These are phyloP conservation scores for Calonectria multiphialidica DNA, from an alignment of 2,329 filamentous ascomycete species.

Conservation along the genomic window DNA sequence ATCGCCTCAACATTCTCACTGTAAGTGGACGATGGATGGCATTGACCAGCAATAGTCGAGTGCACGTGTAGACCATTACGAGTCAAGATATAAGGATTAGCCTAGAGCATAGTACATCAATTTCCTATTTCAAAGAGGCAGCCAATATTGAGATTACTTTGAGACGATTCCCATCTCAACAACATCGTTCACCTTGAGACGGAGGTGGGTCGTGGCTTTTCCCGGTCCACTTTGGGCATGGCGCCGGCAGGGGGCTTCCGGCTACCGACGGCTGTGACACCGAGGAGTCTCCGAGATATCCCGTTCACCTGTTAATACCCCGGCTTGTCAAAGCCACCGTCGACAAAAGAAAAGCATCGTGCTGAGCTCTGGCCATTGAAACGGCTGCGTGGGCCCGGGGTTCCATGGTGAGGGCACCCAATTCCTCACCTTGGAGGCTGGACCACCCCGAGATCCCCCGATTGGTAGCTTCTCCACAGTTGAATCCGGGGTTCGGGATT, in stretches of 20 bases:
- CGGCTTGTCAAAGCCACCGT: not conserved
- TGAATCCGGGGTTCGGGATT: slow-evolving; percentile 2
- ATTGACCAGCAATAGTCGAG: not conserved
- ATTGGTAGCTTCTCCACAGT: not conserved
- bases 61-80: too few species aligned
- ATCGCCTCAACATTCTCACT: not conserved
- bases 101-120: rapidly evolving
- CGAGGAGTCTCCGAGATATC: slow-evolving; percentile 4
- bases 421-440: not conserved
- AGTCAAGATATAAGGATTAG: not conserved
- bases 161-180: not conserved
- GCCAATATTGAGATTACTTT: not conserved
- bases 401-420: not conserved
- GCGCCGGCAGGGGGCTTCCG: not conserved
- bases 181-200: not conserved
- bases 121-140: not conserved
- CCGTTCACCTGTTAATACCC: not conserved
- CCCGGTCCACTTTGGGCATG: not conserved
- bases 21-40: not conserved
- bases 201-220: not conserved
- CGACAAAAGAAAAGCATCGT: not conserved
- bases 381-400: not conserved
- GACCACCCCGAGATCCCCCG: not conserved
- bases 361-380: not conserved
- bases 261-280: slow-evolving; percentile 2